Percentiles rank a stretch among this genome's conserved stretches.
These are phyloP conservation scores for Diutina pseudorugosa DNA, from an alignment of 1,139 yeast genomes.

Conservation along the genomic window DNA sequence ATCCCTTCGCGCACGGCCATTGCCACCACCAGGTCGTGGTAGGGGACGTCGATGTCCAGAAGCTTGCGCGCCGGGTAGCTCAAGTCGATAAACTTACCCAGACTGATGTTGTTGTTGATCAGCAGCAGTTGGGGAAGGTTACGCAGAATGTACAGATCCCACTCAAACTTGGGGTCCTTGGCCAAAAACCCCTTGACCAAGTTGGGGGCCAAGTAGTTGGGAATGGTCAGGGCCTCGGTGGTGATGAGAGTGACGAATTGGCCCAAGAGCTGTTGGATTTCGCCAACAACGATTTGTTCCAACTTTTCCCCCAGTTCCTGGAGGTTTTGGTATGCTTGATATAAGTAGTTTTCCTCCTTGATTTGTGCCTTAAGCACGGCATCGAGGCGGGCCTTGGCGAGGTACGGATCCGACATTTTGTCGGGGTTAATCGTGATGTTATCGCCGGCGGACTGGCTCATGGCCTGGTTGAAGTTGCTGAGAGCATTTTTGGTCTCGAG, in stretches of 20 bases:
- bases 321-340: slow-evolving; percentile 78
- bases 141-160: slow-evolving; percentile 72
- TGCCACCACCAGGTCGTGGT: slow-evolving; percentile 61
- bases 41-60: slow-evolving; percentile 50
- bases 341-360: slow-evolving; percentile 72
- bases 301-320: slow-evolving; percentile 83
- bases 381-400: slow-evolving; percentile 61
- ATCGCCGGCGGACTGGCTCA: background rate
- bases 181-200: slow-evolving; percentile 64
- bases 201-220: slow-evolving; percentile 53
- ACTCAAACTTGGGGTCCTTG: slow-evolving; percentile 72
- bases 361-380: slow-evolving; percentile 67
- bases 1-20: slow-evolving; percentile 66
- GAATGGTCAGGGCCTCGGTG: slow-evolving; percentile 57
- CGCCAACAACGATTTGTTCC: slow-evolving; percentile 78
- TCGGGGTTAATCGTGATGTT: slow-evolving; percentile 27
- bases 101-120: slow-evolving; percentile 14
- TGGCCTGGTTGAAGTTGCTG: slow-evolving; percentile 23
- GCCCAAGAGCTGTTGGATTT: slow-evolving; percentile 70
- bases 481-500: slow-evolving; percentile 46
- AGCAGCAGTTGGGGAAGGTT: slow-evolving; percentile 35
- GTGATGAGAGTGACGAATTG: slow-evolving; percentile 58
- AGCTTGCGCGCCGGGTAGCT: slow-evolving; percentile 56
- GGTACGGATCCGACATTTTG: slow-evolving; percentile 61
- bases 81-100: slow-evolving; percentile 64